Base-by-base conservation (phyloP, 805 yeast species). In the Lachancea lanzarotensis region DNA sequence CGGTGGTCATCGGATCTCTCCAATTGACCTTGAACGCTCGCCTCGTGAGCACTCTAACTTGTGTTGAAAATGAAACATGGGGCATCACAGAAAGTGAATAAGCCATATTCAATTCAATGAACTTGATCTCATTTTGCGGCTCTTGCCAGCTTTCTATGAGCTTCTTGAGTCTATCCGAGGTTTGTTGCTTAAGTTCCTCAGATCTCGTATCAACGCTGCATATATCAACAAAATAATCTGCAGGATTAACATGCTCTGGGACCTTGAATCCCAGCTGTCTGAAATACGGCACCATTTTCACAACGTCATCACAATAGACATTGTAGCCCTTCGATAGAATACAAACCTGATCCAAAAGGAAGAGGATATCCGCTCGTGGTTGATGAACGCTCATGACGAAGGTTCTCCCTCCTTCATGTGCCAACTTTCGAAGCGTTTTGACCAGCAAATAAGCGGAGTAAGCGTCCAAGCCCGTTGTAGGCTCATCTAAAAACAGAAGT, bases 401-500 rank as follows among this genome's bases (percentile, higher is more conserved):
- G 0, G 93, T 83, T 46, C 87, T 76, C 0, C 91, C 90, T 35
- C 69, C 73, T 12, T 66, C 62, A 36, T 59, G 59, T 0, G 85
- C 79, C 30, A 82, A 67, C 45, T 75, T 71, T 51, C 78, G 75
- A 44, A 88, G 70, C 0, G 86, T 77, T 37, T 73, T 67, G 13
- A 87, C 74, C 30, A 87, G 68, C 45, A 79, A 66, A 51, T 72
- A 75, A 0, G 95, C 90, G 11, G 89, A 80, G 49, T 78, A 79
- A 4, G 95, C 81, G 62, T 87, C 95, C 29, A 87, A 65, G 0
- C 95, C 95, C 0, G 95, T 86, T 1, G 95, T 87, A 5, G 95
- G 95, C 54, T 87, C 95, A 60, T 87, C 96, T 35, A 87, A 63
- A 54, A 86, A 86, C 48, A 88, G 63, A 1, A 87, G 67, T 0